Evolutionary conservation across 1,139 yeast genomes (phyloP).

Genomic region (Zygoascus sp.): DNA sequence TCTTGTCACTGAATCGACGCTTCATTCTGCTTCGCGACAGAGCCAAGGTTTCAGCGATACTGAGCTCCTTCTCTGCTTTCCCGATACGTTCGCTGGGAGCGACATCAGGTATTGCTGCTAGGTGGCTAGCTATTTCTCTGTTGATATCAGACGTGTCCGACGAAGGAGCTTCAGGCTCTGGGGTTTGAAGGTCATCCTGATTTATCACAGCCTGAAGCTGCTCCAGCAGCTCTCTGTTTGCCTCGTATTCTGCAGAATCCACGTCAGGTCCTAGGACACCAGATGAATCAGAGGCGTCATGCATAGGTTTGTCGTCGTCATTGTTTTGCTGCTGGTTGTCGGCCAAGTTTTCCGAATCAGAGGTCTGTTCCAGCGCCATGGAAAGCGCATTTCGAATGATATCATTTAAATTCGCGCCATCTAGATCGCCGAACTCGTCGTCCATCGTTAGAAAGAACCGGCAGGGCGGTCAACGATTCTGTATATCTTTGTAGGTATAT

Average conservation of each 20-base stretch:
- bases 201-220: conserved; percentile 15
- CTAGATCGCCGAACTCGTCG: conserved; percentile 10
- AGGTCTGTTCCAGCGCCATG: conserved; percentile 15
- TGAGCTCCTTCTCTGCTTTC: conserved; percentile 28
- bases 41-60: conserved; percentile 65
- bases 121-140: not conserved
- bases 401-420: conserved; percentile 14
- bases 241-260: conserved; percentile 8
- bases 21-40: conserved; percentile 44
- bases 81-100: not conserved
- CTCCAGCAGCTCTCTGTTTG: conserved; percentile 12
- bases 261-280: not conserved
- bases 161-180: not conserved
- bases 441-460: conserved; percentile 4
- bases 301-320: conserved; percentile 2
- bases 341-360: not conserved
- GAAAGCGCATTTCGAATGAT: conserved; percentile 18
- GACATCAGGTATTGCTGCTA: not conserved
- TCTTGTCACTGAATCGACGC: conserved; percentile 18
- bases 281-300: not conserved
- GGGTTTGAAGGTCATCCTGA: not conserved
- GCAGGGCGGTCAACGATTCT: not conserved
- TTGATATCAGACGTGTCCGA: not conserved
- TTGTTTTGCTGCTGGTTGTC: not conserved
- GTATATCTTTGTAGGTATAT: not conserved